These are phyloP conservation scores for Talaromyces sp. DNA, from an alignment of 2,329 filamentous ascomycete genomes.

Conservation along the genomic window DNA sequence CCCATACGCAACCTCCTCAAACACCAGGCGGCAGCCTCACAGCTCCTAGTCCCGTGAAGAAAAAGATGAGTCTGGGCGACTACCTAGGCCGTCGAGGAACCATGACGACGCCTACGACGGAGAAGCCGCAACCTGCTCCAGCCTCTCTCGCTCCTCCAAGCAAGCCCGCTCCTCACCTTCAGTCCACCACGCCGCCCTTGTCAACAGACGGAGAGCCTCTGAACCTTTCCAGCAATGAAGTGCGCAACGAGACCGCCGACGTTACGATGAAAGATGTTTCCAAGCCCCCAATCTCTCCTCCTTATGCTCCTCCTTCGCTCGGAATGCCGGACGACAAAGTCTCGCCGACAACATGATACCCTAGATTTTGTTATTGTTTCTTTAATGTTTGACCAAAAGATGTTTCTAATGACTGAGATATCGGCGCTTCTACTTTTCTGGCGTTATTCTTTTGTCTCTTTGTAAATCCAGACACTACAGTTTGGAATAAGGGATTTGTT, in stretches of 20 bases:
- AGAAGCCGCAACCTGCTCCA: conserved; percentile 31
- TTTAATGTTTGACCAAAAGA: not conserved
- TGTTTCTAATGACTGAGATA: conserved; percentile 6
- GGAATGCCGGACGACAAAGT: conserved; percentile 10
- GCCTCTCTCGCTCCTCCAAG: conserved; percentile 20
- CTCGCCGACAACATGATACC: conserved; percentile 10
- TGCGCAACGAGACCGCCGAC: conserved; percentile 19
- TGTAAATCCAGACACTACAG: not conserved
- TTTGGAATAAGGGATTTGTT: conserved; percentile 4
- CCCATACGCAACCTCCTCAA: conserved; percentile 18
- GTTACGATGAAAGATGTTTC: conserved; percentile 27
- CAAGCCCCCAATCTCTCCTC: conserved; percentile 21
- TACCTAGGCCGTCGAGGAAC: conserved; percentile 41
- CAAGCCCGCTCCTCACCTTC: conserved; percentile 15
- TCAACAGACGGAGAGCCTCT: conserved; percentile 10
- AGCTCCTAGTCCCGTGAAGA: conserved; percentile 44
- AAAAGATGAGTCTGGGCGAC: conserved; percentile 46
- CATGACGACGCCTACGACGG: conserved; percentile 33
- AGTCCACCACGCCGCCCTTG: conserved; percentile 12
- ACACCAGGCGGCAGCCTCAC: conserved; percentile 24
- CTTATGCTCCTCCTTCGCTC: conserved; percentile 15
- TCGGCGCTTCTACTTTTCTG: not conserved
- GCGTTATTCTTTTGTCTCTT: conserved; percentile 3
- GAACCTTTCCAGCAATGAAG: conserved; percentile 7
- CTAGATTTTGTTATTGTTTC: conserved; percentile 7